Conservation (phyloP, 345 rosid genomes). For the Nephelium lappaceum region DNA sequence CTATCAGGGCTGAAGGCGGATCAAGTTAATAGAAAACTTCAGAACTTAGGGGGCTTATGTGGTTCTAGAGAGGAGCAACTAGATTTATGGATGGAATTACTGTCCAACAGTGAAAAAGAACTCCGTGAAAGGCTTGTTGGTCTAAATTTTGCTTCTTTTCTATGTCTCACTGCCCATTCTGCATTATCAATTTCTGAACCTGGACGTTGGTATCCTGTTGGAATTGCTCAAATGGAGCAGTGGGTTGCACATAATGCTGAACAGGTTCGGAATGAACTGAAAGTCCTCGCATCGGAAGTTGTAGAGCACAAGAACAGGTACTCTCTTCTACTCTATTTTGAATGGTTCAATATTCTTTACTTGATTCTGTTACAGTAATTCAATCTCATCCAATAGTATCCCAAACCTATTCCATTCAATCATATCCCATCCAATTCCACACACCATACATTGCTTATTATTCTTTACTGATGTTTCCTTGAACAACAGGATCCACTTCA, state of each 20-base stretch:
- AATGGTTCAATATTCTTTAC: neutral
- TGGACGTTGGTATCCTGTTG: conserved; percentile 61
- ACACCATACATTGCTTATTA: too few species aligned
- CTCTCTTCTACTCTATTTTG: neutral
- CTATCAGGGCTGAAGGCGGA: conserved; percentile 60
- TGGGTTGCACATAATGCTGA: conserved; percentile 60
- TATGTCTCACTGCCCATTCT: conserved; percentile 26
- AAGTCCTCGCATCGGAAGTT: conserved; percentile 47
- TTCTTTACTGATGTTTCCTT: neutral
- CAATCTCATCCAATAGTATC: too few species aligned
- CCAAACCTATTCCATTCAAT: too few species aligned
- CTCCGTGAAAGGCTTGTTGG: conserved; percentile 78
- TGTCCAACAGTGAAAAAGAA: conserved; percentile 71
- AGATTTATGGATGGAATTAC: conserved; percentile 57
- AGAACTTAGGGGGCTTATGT: conserved; percentile 25
- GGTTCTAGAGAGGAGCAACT: conserved; percentile 40
- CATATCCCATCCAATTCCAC: too few species aligned
- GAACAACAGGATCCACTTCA: conserved; percentile 35
- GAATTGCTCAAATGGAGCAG: conserved; percentile 70
- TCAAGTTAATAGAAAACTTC: conserved; percentile 50
- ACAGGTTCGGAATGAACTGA: conserved; percentile 38
- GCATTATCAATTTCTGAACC: conserved; percentile 22
- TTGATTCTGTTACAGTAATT: neutral
- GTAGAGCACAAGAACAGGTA: conserved; percentile 48
- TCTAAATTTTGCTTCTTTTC: conserved; percentile 57